A percentile compares a stretch with the other conserved stretches of the same genome.
Evolutionary conservation across 768 basidiomycete genomes (phyloP).

Genomic region (Suillus plorans): DNA sequence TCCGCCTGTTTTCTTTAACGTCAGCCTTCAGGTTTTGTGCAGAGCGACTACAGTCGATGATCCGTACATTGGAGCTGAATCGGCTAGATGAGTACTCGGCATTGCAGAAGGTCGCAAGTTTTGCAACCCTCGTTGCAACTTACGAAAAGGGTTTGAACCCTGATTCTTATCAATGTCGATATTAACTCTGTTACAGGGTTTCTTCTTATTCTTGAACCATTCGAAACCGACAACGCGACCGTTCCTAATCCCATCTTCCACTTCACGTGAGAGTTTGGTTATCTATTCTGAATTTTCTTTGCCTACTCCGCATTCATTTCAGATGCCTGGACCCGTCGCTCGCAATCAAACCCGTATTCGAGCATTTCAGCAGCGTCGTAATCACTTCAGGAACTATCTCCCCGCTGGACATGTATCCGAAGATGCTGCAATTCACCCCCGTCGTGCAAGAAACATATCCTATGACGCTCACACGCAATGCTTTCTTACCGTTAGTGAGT

Average conservation of each 20-base stretch:
- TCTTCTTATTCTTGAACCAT: constrained; percentile 94
- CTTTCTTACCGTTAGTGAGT: constrained; percentile 89
- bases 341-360: constrained; percentile 97
- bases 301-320: constrained; percentile 16
- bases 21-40: constrained; percentile 78
- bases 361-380: constrained; percentile 96
- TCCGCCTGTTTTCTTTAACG: constrained; percentile 5
- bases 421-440: constrained; percentile 97
- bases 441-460: constrained; percentile 97
- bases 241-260: constrained; percentile 99
- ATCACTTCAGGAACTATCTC: constrained; percentile 99
- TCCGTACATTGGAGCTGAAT: constrained; percentile 86
- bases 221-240: constrained; percentile 97
- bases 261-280: constrained; percentile 66
- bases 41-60: constrained; percentile 90
- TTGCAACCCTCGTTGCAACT: constrained; percentile 95
- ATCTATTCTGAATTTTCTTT: background rate
- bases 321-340: constrained; percentile 97
- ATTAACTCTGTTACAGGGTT: constrained; percentile 59
- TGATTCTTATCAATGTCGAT: constrained; percentile 3
- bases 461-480: constrained; percentile 96
- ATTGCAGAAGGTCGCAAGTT: constrained; percentile 92
- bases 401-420: constrained; percentile 99
- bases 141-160: constrained; percentile 83
- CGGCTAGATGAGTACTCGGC: constrained; percentile 90